phyloP scores from a whole-genome alignment of 805 yeast species.

The Millerozyma miso region DNA sequence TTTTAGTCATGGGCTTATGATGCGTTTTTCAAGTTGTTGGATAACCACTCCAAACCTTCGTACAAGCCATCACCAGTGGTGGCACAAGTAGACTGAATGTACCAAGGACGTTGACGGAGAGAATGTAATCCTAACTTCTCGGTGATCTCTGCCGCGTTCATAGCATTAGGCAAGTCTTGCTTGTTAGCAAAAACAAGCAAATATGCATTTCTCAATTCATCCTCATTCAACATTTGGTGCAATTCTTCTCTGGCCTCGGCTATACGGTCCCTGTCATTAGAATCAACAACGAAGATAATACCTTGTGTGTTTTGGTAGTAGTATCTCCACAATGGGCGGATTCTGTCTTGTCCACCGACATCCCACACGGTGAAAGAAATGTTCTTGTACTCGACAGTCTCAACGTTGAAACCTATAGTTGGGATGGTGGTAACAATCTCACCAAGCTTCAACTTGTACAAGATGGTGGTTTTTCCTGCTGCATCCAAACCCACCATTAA shows the following conservation, averaged over 20 bases:
- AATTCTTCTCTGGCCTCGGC: constrained; percentile 97
- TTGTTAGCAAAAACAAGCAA: constrained; percentile 95
- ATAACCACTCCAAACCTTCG: constrained; percentile 97
- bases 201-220: constrained; percentile 94
- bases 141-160: constrained; percentile 98
- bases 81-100: constrained; percentile 98
- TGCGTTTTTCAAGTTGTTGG: constrained; percentile 71
- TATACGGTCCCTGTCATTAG: constrained; percentile 96
- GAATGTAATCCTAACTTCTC: constrained; percentile 96
- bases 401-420: constrained; percentile 96
- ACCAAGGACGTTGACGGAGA: constrained; percentile 98
- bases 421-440: constrained; percentile 96
- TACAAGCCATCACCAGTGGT: constrained; percentile 98
- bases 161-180: constrained; percentile 98
- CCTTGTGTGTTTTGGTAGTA: constrained; percentile 99
- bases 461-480: constrained; percentile 97
- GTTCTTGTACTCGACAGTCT: constrained; percentile 95
- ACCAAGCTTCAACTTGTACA: constrained; percentile 91
- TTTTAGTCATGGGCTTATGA: constrained; percentile 16
- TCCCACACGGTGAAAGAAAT: constrained; percentile 98
- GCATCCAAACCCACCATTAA: constrained; percentile 98
- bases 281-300: constrained; percentile 95
- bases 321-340: constrained; percentile 98
- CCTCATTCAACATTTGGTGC: constrained; percentile 97
- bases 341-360: constrained; percentile 99